Conservation (phyloP, 805 yeast species). For the Metschnikowia picachoensis region DNA sequence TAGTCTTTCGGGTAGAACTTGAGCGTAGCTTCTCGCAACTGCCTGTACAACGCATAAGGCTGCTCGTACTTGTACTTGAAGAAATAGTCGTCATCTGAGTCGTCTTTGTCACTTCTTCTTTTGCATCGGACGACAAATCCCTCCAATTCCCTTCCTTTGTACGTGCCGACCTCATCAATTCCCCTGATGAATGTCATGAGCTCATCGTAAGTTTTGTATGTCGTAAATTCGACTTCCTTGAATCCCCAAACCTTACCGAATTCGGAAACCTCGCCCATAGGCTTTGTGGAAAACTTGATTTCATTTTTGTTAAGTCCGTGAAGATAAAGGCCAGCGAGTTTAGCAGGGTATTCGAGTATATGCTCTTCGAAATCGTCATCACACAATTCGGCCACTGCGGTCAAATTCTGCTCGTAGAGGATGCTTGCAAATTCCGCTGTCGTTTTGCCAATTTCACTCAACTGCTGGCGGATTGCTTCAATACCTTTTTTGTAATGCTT, state of each 20-base stretch:
- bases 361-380: constrained; percentile 95
- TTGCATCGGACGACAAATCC: constrained; percentile 88
- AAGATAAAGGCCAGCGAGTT: constrained; percentile 75
- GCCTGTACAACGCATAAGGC: constrained; percentile 87
- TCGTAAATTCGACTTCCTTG: constrained; percentile 48
- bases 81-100: constrained; percentile 48
- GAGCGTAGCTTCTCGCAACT: constrained; percentile 84
- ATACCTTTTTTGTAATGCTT: constrained; percentile 81
- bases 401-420: constrained; percentile 50
- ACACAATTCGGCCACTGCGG: constrained; percentile 91
- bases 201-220: constrained; percentile 33
- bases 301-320: constrained; percentile 83
- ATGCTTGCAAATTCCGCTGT: constrained; percentile 50
- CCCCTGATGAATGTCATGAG: constrained; percentile 51
- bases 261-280: constrained; percentile 53
- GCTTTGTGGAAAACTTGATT: constrained; percentile 58
- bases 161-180: constrained; percentile 64
- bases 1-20: constrained; percentile 40
- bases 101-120: constrained; percentile 5
- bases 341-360: constrained; percentile 65
- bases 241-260: constrained; percentile 75
- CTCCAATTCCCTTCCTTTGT: constrained; percentile 71
- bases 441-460: constrained; percentile 38
- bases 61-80: constrained; percentile 95
- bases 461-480: constrained; percentile 49